Evolutionary conservation across 2,329 filamentous ascomycete genomes (phyloP).

Genomic region (Proliferodiscus dingleyae): DNA sequence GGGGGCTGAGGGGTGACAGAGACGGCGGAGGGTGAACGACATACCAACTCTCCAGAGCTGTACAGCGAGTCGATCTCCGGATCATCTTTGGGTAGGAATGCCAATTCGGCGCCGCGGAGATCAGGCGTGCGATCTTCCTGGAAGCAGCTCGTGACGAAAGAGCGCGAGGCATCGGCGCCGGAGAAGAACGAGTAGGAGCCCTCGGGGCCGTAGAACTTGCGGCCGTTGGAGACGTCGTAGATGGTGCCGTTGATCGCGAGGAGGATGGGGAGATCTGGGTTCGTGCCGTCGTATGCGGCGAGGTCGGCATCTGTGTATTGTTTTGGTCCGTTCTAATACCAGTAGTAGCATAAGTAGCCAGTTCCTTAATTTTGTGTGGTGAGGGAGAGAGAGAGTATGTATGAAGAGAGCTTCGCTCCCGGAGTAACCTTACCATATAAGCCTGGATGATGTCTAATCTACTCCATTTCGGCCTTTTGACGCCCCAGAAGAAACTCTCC

Average conservation of each 20-base stretch:
- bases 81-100: conserved; percentile 67
- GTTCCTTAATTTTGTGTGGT: not conserved
- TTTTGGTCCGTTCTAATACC: conserved; percentile 56
- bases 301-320: conserved; percentile 74
- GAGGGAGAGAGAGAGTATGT: not conserved
- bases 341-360: too few relatives aligned
- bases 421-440: conserved; percentile 21
- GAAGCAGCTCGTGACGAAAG: conserved; percentile 92
- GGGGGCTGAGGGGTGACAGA: too few relatives aligned
- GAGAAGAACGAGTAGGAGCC: conserved; percentile 85
- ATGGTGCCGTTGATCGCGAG: conserved; percentile 84
- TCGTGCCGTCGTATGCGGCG: conserved; percentile 68
- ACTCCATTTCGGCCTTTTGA: conserved; percentile 25
- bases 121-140: conserved; percentile 71
- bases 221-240: conserved; percentile 72
- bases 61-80: conserved; percentile 56
- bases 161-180: conserved; percentile 79
- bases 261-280: conserved; percentile 74
- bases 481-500: conserved; percentile 27
- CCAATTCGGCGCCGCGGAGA: conserved; percentile 79
- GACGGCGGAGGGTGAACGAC: too few relatives aligned
- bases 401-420: not conserved
- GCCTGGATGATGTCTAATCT: conserved; percentile 18
- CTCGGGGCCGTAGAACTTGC: conserved; percentile 72
- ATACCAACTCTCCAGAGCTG: conserved; percentile 46